These are phyloP conservation scores for Rossbeevera mucosa DNA, from an alignment of 768 basidiomycete genomes.

Conservation along the genomic window DNA sequence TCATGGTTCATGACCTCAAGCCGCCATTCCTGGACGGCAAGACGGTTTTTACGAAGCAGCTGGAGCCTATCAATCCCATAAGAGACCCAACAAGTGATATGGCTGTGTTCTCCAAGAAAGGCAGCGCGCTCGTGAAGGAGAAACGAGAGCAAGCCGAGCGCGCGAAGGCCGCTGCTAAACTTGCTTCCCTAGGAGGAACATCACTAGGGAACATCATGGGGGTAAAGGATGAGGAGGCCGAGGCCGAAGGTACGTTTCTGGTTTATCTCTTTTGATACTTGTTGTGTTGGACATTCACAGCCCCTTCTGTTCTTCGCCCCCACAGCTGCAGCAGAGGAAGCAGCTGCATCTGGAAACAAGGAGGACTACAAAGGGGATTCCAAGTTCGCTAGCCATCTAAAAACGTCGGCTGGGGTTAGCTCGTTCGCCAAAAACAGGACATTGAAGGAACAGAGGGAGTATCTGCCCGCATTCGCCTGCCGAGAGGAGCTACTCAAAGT, in stretches of 20 bases:
- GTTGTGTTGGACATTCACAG: slow-evolving; percentile 81
- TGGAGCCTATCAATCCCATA: slow-evolving; percentile 96
- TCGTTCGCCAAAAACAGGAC: slow-evolving; percentile 78
- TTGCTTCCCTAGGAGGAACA: slow-evolving; percentile 88
- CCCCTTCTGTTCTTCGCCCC: slow-evolving; percentile 31
- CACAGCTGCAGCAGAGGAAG: slow-evolving; percentile 52
- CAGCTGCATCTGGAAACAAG: slow-evolving; percentile 45
- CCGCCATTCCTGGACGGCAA: slow-evolving; percentile 98
- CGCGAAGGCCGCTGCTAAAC: slow-evolving; percentile 92
- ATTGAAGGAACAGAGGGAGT: slow-evolving; percentile 92
- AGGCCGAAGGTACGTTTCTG: slow-evolving; percentile 73
- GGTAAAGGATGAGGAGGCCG: slow-evolving; percentile 90
- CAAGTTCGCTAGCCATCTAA: slow-evolving; percentile 94
- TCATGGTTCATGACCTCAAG: slow-evolving; percentile 95
- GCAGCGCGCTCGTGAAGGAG: slow-evolving; percentile 90
- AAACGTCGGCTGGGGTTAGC: slow-evolving; percentile 71
- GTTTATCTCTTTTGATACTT: slow-evolving; percentile 17
- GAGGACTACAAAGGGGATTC: slow-evolving; percentile 89
- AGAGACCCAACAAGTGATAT: slow-evolving; percentile 91
- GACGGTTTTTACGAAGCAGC: slow-evolving; percentile 91
- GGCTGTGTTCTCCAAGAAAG: slow-evolving; percentile 95
- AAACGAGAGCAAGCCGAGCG: slow-evolving; percentile 95
- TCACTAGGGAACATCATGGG: slow-evolving; percentile 97
- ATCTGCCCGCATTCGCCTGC: slow-evolving; percentile 95
- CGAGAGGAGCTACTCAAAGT: slow-evolving; percentile 86